Percentiles rank a stretch among this genome's conserved stretches.
These are phyloP conservation scores for Antarctomyces pellizariae DNA, from an alignment of 495 filamentous ascomycete species.

Conservation along the genomic window DNA sequence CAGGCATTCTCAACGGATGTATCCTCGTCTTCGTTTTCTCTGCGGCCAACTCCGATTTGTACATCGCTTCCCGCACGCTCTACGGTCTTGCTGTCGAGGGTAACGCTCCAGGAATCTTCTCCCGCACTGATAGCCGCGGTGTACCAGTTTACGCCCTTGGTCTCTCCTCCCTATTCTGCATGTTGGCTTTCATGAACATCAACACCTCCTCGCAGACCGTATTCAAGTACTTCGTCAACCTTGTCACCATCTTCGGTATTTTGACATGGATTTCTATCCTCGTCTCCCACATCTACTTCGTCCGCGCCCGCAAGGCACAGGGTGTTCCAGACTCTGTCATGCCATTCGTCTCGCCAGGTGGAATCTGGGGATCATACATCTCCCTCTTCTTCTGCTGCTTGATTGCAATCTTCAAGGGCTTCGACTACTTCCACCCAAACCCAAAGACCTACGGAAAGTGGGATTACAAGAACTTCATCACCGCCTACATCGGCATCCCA, in stretches of 20 bases:
- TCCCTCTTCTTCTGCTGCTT: constrained; percentile 30
- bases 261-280: constrained; percentile 37
- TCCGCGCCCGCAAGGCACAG: constrained; percentile 30
- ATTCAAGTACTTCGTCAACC: constrained; percentile 38
- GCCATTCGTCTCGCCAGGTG: constrained; percentile 32
- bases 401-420: constrained; percentile 31
- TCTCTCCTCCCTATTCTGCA: constrained; percentile 25
- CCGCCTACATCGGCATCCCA: constrained; percentile 34
- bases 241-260: constrained; percentile 31
- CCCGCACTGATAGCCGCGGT: constrained; percentile 28
- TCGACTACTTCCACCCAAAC: constrained; percentile 33
- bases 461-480: constrained; percentile 23
- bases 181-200: constrained; percentile 48
- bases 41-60: constrained; percentile 57
- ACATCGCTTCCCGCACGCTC: constrained; percentile 51
- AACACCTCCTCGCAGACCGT: constrained; percentile 27
- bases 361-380: constrained; percentile 34
- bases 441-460: constrained; percentile 22
- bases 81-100: constrained; percentile 41
- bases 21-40: constrained; percentile 43
- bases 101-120: constrained; percentile 38
- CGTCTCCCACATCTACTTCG: constrained; percentile 32
- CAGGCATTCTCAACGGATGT: constrained; percentile 51
- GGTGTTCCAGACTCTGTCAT: constrained; percentile 27
- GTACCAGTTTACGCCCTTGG: constrained; percentile 38